phyloP scores from a whole-genome alignment of 2,329 filamentous ascomycete genomes.

The Stagonosporopsis chrysanthemi region DNA sequence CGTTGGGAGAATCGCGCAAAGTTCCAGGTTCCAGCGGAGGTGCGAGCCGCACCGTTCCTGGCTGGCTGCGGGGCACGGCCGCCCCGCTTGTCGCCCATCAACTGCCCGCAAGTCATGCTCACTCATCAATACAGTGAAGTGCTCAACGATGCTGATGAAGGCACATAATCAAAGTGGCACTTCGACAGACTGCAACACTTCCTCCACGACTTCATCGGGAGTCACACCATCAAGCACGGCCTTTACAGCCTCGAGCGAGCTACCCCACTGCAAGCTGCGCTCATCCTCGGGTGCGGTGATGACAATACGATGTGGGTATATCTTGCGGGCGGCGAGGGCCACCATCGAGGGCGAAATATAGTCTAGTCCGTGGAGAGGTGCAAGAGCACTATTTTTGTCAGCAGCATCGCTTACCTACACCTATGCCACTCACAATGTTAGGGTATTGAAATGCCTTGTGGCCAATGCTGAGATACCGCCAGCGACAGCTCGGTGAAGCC shows the following conservation, averaged over 20 bases:
- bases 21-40: conserved; percentile 15
- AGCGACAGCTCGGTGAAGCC: conserved; percentile 83
- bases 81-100: conserved; percentile 35
- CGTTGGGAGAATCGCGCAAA: conserved; percentile 7
- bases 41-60: conserved; percentile 13
- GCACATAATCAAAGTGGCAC: conserved; percentile 56
- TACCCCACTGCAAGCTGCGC: conserved; percentile 93
- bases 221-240: conserved; percentile 68
- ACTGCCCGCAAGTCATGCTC: conserved; percentile 30
- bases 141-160: background rate
- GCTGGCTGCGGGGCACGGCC: conserved; percentile 22
- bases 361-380: conserved; percentile 79
- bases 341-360: conserved; percentile 88
- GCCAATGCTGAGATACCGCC: conserved; percentile 79
- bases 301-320: conserved; percentile 84
- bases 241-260: conserved; percentile 73
- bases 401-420: background rate
- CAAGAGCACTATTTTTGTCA: conserved; percentile 65
- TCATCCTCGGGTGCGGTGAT: conserved; percentile 75
- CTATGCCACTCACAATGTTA: conserved; percentile 62
- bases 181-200: conserved; percentile 65
- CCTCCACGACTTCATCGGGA: conserved; percentile 64
- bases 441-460: conserved; percentile 76
- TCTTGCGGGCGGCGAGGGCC: conserved; percentile 80
- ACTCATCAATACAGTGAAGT: conserved; percentile 25